These are phyloP conservation scores for Tulasnella sp. DNA, from an alignment of 768 basidiomycete genomes.

Conservation along the genomic window DNA sequence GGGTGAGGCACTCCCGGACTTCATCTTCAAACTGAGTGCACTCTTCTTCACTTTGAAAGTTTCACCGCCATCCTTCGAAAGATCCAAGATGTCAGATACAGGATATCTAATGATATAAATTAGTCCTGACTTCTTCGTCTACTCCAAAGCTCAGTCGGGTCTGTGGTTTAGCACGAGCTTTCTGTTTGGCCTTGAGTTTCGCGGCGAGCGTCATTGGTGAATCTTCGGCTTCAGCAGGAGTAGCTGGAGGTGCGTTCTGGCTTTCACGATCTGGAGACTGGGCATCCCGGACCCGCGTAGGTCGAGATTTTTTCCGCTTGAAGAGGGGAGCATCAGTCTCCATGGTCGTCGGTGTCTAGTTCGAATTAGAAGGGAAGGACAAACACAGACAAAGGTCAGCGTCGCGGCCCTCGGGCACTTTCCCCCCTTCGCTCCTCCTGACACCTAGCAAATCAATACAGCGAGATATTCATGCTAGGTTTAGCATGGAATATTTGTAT, in stretches of 20 bases:
- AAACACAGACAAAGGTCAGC: background rate
- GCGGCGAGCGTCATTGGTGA: conserved; percentile 16
- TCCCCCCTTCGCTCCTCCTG: too few relatives aligned
- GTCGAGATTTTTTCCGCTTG: conserved; percentile 11
- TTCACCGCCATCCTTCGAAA: conserved; percentile 38
- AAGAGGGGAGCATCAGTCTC: conserved; percentile 7
- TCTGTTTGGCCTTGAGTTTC: conserved; percentile 64
- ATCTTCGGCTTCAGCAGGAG: conserved; percentile 3
- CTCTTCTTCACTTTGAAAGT: conserved; percentile 75
- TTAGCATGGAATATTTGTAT: too few relatives aligned
- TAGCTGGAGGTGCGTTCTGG: background rate
- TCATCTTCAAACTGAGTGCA: conserved; percentile 48
- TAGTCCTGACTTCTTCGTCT: conserved; percentile 43
- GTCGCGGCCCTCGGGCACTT: too few relatives aligned
- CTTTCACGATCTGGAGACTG: background rate
- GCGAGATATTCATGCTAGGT: too few relatives aligned
- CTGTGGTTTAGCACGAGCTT: conserved; percentile 48
- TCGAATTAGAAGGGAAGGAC: background rate
- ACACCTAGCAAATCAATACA: too few relatives aligned
- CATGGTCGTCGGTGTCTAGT: background rate
- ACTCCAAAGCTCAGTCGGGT: conserved; percentile 70
- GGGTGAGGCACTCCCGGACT: conserved; percentile 8
- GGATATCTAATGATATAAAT: background rate
- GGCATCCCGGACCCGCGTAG: conserved; percentile 4
- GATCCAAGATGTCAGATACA: conserved; percentile 11